Percentiles rank a stretch among this genome's conserved stretches.
Evolutionary conservation across 2,329 filamentous ascomycete species (phyloP).

Genomic region (Colletotrichum cereale): DNA sequence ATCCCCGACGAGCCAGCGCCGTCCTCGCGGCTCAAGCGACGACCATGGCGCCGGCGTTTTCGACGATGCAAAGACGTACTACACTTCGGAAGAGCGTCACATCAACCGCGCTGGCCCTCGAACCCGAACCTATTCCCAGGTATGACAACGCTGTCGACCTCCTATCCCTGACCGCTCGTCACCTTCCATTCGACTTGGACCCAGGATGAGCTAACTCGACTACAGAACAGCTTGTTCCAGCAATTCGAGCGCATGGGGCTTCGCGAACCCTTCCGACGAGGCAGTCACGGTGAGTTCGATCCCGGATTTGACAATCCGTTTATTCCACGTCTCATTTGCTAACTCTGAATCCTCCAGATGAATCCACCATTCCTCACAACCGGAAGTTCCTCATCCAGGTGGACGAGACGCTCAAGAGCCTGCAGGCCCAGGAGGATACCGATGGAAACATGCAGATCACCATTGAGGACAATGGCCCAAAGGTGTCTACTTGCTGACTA

Average conservation of each 20-base stretch:
- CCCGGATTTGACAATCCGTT: background rate
- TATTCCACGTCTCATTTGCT: background rate
- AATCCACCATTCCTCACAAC: constrained; percentile 69
- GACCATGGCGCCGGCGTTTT: constrained; percentile 59
- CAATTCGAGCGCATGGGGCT: constrained; percentile 66
- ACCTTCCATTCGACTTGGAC: background rate
- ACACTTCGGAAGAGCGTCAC: constrained; percentile 67
- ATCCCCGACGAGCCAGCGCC: constrained; percentile 39
- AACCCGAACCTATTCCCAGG: constrained; percentile 70
- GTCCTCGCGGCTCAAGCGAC: constrained; percentile 56
- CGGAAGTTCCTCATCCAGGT: constrained; percentile 91
- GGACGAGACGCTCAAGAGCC: constrained; percentile 81
- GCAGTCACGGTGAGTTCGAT: constrained; percentile 66
- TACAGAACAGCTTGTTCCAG: constrained; percentile 65
- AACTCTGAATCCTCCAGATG: constrained; percentile 69
- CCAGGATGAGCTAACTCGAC: constrained; percentile 20
- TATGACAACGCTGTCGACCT: constrained; percentile 44
- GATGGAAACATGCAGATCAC: constrained; percentile 97
- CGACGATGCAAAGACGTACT: constrained; percentile 71
- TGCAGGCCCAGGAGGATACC: constrained; percentile 90
- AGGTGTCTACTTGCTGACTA: constrained; percentile 63
- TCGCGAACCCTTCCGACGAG: constrained; percentile 68
- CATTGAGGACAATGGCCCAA: constrained; percentile 94
- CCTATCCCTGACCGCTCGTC: constrained; percentile 19
- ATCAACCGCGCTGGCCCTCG: constrained; percentile 62